Percentiles rank a stretch among this genome's conserved stretches.
These are phyloP conservation scores for Daldinia bambusicola DNA, from an alignment of 495 filamentous ascomycete genomes.

Conservation along the genomic window DNA sequence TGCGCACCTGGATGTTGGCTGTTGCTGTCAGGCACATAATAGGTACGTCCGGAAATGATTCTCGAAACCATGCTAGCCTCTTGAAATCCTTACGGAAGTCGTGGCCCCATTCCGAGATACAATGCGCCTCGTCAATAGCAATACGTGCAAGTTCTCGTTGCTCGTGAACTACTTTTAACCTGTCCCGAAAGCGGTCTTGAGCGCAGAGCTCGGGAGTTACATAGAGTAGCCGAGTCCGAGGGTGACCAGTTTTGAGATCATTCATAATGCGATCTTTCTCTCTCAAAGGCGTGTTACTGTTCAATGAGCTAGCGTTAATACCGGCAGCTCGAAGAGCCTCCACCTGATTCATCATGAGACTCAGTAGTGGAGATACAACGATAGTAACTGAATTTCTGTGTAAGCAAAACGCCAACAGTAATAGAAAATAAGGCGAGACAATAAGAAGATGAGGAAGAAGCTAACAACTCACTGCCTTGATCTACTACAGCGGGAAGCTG, in stretches of 20 bases:
- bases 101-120: constrained; percentile 98
- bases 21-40: constrained; percentile 93
- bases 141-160: constrained; percentile 86
- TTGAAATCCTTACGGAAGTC: constrained; percentile 96
- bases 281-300: constrained; percentile 74
- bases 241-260: constrained; percentile 89
- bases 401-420: constrained; percentile 15
- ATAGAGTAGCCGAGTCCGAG: constrained; percentile 83
- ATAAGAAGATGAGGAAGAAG: constrained; percentile 3
- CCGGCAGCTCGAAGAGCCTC: constrained; percentile 77
- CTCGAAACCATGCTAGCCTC: constrained; percentile 86
- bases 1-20: constrained; percentile 79
- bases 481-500: constrained; percentile 91
- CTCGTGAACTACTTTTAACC: constrained; percentile 75
- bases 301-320: constrained; percentile 84
- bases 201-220: constrained; percentile 92
- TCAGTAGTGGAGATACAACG: constrained; percentile 88
- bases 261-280: constrained; percentile 75
- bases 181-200: constrained; percentile 78
- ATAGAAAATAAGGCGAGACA: not conserved
- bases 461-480: constrained; percentile 71
- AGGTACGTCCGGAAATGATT: constrained; percentile 80
- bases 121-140: constrained; percentile 95
- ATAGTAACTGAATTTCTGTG: constrained; percentile 73
- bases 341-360: constrained; percentile 96